Evolutionary conservation across 2,329 filamentous ascomycete genomes (phyloP), one percentile per base, ranked within the genome.

Genomic region (Ascochyta fabae): DNA sequence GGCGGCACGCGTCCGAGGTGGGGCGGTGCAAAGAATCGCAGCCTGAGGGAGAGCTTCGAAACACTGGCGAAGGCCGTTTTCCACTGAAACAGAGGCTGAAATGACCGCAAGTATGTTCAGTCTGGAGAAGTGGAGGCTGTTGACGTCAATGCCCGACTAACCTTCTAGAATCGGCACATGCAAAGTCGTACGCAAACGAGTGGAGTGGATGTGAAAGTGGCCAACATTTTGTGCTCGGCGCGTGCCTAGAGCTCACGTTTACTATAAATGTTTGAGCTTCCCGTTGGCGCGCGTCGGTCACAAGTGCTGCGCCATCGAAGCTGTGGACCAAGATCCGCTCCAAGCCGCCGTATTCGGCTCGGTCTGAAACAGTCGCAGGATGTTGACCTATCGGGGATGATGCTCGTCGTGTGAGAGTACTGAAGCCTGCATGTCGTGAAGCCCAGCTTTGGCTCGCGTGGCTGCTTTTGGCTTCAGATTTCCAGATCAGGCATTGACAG

Each of bases 181-280:
- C 56, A 58, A 40, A 58, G 50, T 65, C 62, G 64, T 59, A 53
- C 47, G 59, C 39, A 56, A 56, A 58, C 53, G 55, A 46, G 48
- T 40, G 40, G 54, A 58, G 38, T 41, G 44, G 27, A 29, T 39
- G 40, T 45, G 45, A 42, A 50, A 38, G 34, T 35, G 49, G 53
- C 54, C 60, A 50, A 43, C 53, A 61, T 49, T 16, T 39, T 44
- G 42, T 40, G 36, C 39, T 59, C 53, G 54, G 59, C 62, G 53
- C 61, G 55, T 60, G 53, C 57, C 52, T 49, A 47, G 45, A 44
- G 47, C 48, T 55, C 51, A 55, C 40, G 50, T 59, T 46, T 60
- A 36, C 65, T 72, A 70, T 71, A 59, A 60, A 61, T 66, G 60
- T 64, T 60, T 50, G 47, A 58, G 42, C 41, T 49, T 44, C 43